Evolutionary conservation across 169 alveolate genomes (phyloP).

Genomic region (Plasmodium reichenowi): DNA sequence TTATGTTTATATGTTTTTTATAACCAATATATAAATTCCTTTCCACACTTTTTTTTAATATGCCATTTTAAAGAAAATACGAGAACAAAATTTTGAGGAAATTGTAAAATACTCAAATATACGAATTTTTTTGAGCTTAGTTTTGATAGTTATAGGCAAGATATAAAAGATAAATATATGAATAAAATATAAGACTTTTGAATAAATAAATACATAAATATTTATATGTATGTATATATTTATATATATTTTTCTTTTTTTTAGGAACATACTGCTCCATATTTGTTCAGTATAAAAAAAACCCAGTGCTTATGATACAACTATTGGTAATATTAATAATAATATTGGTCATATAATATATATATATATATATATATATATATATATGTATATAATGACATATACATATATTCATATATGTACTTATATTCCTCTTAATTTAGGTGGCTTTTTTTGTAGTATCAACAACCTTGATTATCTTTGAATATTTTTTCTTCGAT

Average conservation of each 20-base stretch:
- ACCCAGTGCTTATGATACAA: slow-evolving; percentile 55
- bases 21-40: too few relatives aligned
- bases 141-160: slow-evolving; percentile 58
- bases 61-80: slow-evolving; percentile 16
- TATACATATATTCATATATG: too few relatives aligned
- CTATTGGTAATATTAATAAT: slow-evolving; percentile 13
- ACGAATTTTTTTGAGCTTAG: slow-evolving; percentile 30
- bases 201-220: too few relatives aligned
- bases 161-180: too few relatives aligned
- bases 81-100: slow-evolving; percentile 27
- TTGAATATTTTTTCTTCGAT: slow-evolving; percentile 51
- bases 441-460: slow-evolving; percentile 49
- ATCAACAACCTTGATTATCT: slow-evolving; percentile 19
- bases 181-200: too few relatives aligned
- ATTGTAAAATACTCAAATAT: slow-evolving; percentile 44
- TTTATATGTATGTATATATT: too few relatives aligned
- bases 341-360: too few relatives aligned
- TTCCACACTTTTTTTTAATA: too few relatives aligned
- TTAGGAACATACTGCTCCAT: slow-evolving; percentile 58
- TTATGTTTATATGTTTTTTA: neutral
- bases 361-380: too few relatives aligned
- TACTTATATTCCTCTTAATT: neutral
- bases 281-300: slow-evolving; percentile 60
- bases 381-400: too few relatives aligned
- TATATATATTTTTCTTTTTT: neutral